Evolutionary conservation across 768 basidiomycete genomes (phyloP), one percentile per base, ranked within the genome.

Genomic region (Lentinula guzmanii): DNA sequence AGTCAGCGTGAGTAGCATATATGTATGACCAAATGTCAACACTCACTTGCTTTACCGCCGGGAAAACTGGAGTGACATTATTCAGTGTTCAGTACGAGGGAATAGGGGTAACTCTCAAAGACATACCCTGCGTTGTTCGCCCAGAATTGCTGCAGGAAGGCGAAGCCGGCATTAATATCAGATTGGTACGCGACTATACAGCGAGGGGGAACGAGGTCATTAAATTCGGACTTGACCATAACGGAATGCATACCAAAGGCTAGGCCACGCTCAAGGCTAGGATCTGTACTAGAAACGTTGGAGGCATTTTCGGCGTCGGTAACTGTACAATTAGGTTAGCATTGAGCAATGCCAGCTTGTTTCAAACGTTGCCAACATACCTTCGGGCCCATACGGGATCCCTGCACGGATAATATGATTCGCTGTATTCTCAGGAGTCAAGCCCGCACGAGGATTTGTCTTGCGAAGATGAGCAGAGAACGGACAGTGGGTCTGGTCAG

Each of bases 401-500:
- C 61, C 54, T 24, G 61, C 39, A 24, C 61, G 61, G 24, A 62
- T 62, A 54, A 62, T 62, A 24, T 61, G 60, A 13, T 59, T 52
- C 35, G n/a, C 37, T 21, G 52, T 52, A 24, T 52, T 35, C n/a
- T 53, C 51, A 15, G 53, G 68, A 65, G 16, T 65, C 16, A 58
- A 65, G 37, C 65, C 65, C 24, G 70, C 67, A 10, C 72, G 73
- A 24, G 71, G 72, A 54, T 59, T 62, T 4, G 67, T 69, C 64
- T 75, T 74, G 41, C 71, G 70, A 35, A 68, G 69, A 55, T 73
- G 71, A 1, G 72, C 70, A 24, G 68, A 63, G 62, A 75, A 72
- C 1, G 74, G 74, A 61, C 75, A 77, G 39, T 56, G 58, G 3
- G 64, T 52, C 56, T 70, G 66, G 60, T 68, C 65, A 60, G 65